Evolutionary conservation across 352 stramenopile species (phyloP), one percentile per base, ranked within the genome.

Genomic region (Globisporangium alternatum): DNA sequence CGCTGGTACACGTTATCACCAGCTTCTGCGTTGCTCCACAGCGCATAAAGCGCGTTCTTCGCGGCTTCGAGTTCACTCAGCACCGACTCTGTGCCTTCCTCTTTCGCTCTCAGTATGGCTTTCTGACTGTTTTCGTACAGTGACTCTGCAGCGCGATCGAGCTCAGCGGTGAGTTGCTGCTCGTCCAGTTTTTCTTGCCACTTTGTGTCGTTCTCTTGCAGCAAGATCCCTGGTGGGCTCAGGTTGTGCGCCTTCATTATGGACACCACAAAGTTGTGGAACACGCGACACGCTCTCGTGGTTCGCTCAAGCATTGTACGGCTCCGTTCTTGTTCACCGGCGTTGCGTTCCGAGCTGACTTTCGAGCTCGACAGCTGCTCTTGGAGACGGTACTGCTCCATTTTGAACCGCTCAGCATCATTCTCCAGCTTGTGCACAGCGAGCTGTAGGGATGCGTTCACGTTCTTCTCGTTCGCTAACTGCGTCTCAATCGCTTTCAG

Each of bases 11-110:
- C 67, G 8, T 68, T 69, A 37, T 74, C 70, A 6, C 72, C 56
- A 49, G 17, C 48, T 17, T 31, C 51, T 25, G 15, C 31, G 39
- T 9, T 67, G 51, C 30, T 64, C 62, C 61, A 75, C 21, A 70
- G 59, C 58, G 70, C 75, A 19, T 74, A 45, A 2, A 90, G 54
- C 5, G 74, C 67, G 9, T 77, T 78, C 31, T 86, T 81, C 35
- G 77, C 80, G 45, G 75, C 67, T 21, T 82, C 71, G 10, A 90
- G 57, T 47, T 91, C 81, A 2, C 67, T 71, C 49, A 76, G 19
- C 7, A 88, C 51, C 19, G 78, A 68, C 19, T 65, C 64, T 0
- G 68, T 55, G 1, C 65, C 69, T 25, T 72, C 58, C n/a, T 79
- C 66, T 45, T 68, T 74, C 21, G 69, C 72, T n/a, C 56, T 49